phyloP scores from a whole-genome alignment of 2,329 filamentous ascomycete genomes.

The Rhynchosporium agropyri region DNA sequence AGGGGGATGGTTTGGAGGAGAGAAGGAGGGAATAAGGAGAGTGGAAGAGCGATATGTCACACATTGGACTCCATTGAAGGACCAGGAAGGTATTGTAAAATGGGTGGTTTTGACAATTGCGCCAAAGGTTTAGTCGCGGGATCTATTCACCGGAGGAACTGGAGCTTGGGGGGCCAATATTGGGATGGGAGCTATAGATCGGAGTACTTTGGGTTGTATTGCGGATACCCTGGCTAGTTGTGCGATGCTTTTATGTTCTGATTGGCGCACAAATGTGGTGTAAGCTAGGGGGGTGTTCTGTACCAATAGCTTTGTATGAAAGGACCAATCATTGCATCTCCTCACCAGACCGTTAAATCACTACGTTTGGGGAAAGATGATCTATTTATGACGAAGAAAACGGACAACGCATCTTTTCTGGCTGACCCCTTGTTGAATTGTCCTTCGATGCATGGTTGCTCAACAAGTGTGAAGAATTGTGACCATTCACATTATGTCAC shows the following conservation, averaged over 20 bases:
- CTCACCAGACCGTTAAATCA: too few species aligned
- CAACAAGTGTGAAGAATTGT: too few species aligned
- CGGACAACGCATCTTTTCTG: too few species aligned
- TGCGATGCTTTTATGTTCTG: neutral
- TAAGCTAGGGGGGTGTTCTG: too few species aligned
- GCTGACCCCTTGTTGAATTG: too few species aligned
- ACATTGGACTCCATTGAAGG: slow-evolving; percentile 50
- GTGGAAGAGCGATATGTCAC: slow-evolving; percentile 39
- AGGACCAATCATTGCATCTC: too few species aligned
- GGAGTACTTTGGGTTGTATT: slow-evolving; percentile 4
- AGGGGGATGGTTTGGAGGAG: slow-evolving; percentile 26
- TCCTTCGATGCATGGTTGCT: too few species aligned
- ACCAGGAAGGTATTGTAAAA: slow-evolving; percentile 42
- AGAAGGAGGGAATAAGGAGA: slow-evolving; percentile 25
- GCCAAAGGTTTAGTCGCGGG: slow-evolving; percentile 29
- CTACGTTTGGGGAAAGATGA: too few species aligned
- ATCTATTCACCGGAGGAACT: neutral
- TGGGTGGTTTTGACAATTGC: slow-evolving; percentile 44
- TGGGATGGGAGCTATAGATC: neutral
- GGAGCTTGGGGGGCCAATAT: neutral
- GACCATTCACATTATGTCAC: too few species aligned
- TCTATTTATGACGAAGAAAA: too few species aligned
- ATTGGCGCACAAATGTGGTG: neutral
- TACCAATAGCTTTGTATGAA: too few species aligned
- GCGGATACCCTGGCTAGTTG: neutral